These are phyloP conservation scores for Fusarium continuum DNA, from an alignment of 2,329 filamentous ascomycete species.

Conservation along the genomic window DNA sequence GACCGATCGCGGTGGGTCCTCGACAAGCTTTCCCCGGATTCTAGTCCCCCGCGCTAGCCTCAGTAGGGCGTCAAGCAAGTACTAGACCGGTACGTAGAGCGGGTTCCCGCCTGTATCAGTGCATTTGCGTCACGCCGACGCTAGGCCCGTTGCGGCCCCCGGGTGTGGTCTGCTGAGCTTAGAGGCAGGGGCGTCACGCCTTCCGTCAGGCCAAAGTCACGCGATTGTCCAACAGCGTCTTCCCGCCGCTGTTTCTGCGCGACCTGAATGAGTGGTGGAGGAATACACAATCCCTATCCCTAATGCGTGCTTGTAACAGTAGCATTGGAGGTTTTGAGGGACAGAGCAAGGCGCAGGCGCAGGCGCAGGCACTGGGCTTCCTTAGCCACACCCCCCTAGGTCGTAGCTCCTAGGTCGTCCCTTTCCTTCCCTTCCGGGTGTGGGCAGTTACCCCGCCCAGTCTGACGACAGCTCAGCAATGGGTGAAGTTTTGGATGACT, in stretches of 20 bases:
- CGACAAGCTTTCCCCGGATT: constrained; percentile 51
- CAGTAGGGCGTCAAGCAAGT: constrained; percentile 30
- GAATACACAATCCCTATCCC: constrained; percentile 5
- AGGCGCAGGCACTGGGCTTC: constrained; percentile 20
- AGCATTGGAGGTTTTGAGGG: background rate
- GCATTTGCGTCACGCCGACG: constrained; percentile 15
- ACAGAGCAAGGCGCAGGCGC: constrained; percentile 32
- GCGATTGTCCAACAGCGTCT: constrained; percentile 40
- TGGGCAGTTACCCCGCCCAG: constrained; percentile 55
- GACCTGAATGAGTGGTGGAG: constrained; percentile 1
- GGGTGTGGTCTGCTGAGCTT: constrained; percentile 42
- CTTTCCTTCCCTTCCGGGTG: constrained; percentile 24
- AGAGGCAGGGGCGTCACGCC: constrained; percentile 42
- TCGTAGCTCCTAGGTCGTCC: constrained; percentile 30
- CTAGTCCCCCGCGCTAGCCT: constrained; percentile 35
- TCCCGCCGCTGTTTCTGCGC: too few species aligned
- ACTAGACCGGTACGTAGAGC: constrained; percentile 38
- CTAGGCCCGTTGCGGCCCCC: constrained; percentile 41
- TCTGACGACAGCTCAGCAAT: constrained; percentile 51
- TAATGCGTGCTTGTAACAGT: constrained; percentile 16
- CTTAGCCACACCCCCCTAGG: constrained; percentile 27
- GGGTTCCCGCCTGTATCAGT: constrained; percentile 15
- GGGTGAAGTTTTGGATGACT: constrained; percentile 28
- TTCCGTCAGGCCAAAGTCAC: constrained; percentile 47
- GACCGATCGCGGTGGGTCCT: constrained; percentile 42